Conservation (phyloP, 495 filamentous ascomycete species). For the Jackrogersella minutella region DNA sequence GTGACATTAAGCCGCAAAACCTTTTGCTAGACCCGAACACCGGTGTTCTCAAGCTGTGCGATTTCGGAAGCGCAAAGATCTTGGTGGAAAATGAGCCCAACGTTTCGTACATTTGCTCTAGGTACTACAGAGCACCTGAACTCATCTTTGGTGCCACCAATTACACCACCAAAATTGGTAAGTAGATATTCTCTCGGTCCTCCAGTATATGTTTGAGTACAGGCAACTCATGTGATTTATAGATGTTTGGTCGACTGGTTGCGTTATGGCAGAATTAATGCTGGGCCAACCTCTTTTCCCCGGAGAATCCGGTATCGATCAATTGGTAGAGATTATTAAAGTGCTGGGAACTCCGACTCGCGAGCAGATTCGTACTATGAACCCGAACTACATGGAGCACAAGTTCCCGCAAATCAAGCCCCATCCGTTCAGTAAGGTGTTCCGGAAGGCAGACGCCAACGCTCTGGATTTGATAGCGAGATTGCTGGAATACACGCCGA, state of each 20-base stretch:
- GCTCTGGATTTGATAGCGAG: conserved; percentile 96
- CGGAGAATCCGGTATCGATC: conserved; percentile 98
- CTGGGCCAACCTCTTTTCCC: conserved; percentile 98
- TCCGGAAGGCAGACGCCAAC: conserved; percentile 89
- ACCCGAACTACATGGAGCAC: conserved; percentile 99
- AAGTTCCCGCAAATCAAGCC: conserved; percentile 99
- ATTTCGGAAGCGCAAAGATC: conserved; percentile 99
- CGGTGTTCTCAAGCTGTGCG: conserved; percentile 95
- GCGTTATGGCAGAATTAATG: conserved; percentile 99
- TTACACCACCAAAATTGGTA: conserved; percentile 99
- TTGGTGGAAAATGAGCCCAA: conserved; percentile 99
- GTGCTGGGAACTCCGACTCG: conserved; percentile 97
- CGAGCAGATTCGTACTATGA: conserved; percentile 99
- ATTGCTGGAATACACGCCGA: conserved; percentile 95
- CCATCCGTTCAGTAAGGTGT: conserved; percentile 98
- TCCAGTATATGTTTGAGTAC: not conserved
- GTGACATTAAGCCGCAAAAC: conserved; percentile 99
- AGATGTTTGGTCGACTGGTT: conserved; percentile 99
- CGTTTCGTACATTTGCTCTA: conserved; percentile 99
- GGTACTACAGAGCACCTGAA: conserved; percentile 98
- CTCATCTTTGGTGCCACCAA: conserved; percentile 99
- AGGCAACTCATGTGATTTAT: conserved; percentile 27
- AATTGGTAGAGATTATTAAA: conserved; percentile 99
- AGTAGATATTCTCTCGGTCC: conserved; percentile 45
- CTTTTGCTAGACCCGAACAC: conserved; percentile 88